phyloP scores from a whole-genome alignment of 2,329 filamentous ascomycete genomes.

The Sarocladium oryzae region DNA sequence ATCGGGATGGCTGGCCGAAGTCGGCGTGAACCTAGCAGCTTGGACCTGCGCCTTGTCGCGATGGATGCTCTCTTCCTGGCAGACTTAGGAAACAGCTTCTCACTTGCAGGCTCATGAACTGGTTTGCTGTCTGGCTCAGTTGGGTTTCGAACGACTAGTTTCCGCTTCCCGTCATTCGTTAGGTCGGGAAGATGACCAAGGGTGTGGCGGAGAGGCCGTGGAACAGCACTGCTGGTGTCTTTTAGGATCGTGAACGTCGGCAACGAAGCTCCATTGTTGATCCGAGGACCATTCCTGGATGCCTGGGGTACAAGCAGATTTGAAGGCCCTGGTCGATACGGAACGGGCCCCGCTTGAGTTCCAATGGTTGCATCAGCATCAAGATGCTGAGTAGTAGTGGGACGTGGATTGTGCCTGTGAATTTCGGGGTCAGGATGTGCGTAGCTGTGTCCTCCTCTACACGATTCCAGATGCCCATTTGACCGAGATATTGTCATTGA shows the following conservation, averaged over 20 bases:
- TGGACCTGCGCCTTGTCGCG: conserved; percentile 17
- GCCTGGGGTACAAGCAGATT: not conserved
- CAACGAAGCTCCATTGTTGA: not conserved
- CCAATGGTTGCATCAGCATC: not conserved
- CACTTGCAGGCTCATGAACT: not conserved
- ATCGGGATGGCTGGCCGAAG: conserved; percentile 27
- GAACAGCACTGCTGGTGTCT: not conserved
- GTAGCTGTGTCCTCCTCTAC: conserved; percentile 10
- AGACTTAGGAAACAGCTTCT: conserved; percentile 4
- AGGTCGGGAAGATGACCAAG: not conserved
- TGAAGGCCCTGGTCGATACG: not conserved
- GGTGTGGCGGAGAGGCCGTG: not conserved
- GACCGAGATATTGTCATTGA: conserved; percentile 11
- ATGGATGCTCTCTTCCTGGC: not conserved
- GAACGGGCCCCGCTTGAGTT: not conserved
- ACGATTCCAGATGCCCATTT: not conserved
- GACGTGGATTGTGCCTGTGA: conserved; percentile 1
- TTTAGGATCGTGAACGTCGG: not conserved
- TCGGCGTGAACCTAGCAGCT: conserved; percentile 17
- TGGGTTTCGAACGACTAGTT: not conserved
- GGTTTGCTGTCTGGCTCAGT: not conserved
- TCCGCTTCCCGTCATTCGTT: not conserved
- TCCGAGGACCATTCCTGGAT: not conserved
- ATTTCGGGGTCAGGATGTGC: conserved; percentile 18
- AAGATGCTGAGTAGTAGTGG: conserved; percentile 1